Conservation (phyloP, 768 basidiomycete species). For the Strobilomyces echinocephalus region DNA sequence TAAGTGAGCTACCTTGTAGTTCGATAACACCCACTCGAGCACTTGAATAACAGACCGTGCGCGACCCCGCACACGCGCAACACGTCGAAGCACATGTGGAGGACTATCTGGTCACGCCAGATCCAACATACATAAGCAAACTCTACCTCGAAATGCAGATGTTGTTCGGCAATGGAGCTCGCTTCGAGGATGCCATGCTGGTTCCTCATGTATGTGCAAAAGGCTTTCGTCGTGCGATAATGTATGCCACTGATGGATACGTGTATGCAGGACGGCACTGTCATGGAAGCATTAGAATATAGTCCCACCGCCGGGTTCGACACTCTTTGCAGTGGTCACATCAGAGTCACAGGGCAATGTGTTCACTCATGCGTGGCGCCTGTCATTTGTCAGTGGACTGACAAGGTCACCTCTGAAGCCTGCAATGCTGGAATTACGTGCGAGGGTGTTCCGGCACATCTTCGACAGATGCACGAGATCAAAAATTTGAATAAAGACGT, state of each 20-base stretch:
- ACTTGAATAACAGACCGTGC: too few relatives aligned
- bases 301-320: too few relatives aligned
- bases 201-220: not conserved
- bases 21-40: too few relatives aligned
- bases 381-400: not conserved
- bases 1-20: too few relatives aligned
- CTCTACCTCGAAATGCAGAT: not conserved
- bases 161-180: not conserved
- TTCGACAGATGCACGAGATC: not conserved
- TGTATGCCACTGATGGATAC: not conserved
- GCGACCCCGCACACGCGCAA: too few relatives aligned
- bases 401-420: not conserved
- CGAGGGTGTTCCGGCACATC: not conserved
- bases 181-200: not conserved
- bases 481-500: not conserved
- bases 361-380: not conserved
- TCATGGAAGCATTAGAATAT: too few relatives aligned
- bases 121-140: not conserved
- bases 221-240: not conserved
- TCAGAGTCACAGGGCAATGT: too few relatives aligned
- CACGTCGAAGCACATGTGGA: too few relatives aligned
- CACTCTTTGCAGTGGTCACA: too few relatives aligned
- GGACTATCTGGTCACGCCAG: not conserved
- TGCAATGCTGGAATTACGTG: not conserved
- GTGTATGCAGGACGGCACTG: not conserved